Percentiles rank a stretch among this genome's conserved stretches.
phyloP scores from a whole-genome alignment of 176 grass and related monocot genomes.

The Triticum dicoccoides region DNA sequence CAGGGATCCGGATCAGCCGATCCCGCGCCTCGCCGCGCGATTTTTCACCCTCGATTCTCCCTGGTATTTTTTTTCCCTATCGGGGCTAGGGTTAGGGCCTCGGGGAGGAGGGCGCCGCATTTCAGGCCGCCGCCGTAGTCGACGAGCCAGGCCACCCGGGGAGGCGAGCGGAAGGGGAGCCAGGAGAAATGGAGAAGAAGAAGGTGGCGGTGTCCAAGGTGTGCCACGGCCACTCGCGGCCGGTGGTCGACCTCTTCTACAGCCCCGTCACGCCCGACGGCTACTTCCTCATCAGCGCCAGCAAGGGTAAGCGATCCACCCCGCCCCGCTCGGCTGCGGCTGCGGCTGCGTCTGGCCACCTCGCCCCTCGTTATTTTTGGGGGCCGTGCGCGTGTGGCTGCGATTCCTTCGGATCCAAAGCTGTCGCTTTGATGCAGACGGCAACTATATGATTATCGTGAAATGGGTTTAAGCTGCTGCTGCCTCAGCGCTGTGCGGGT shows the following conservation, averaged over 20 bases:
- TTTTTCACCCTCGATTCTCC: background rate
- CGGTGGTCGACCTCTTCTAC: slow-evolving; percentile 95
- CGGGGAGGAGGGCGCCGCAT: slow-evolving; percentile 21
- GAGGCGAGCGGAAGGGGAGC: background rate
- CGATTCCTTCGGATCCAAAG: background rate
- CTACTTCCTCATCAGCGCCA: slow-evolving; percentile 96
- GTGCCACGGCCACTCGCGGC: slow-evolving; percentile 97
- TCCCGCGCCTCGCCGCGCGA: background rate
- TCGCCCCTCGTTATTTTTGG: background rate
- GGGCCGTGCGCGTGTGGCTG: background rate
- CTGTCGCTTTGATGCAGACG: background rate
- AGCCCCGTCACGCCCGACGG: slow-evolving; percentile 76
- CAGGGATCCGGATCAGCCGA: slow-evolving; percentile 28
- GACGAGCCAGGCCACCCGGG: background rate
- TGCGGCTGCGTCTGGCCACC: background rate
- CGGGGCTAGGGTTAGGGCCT: slow-evolving; percentile 50
- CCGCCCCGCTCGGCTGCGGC: background rate
- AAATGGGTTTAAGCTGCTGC: background rate
- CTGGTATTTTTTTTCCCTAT: background rate
- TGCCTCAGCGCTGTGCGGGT: background rate
- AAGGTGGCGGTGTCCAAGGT: slow-evolving; percentile 81
- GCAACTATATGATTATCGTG: background rate
- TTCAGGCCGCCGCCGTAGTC: background rate
- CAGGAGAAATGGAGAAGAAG: slow-evolving; percentile 81
- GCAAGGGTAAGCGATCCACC: slow-evolving; percentile 63